Evolutionary conservation across 1,284 basidiomycete species (phyloP).

Genomic region (Rhodotorula sp.): DNA sequence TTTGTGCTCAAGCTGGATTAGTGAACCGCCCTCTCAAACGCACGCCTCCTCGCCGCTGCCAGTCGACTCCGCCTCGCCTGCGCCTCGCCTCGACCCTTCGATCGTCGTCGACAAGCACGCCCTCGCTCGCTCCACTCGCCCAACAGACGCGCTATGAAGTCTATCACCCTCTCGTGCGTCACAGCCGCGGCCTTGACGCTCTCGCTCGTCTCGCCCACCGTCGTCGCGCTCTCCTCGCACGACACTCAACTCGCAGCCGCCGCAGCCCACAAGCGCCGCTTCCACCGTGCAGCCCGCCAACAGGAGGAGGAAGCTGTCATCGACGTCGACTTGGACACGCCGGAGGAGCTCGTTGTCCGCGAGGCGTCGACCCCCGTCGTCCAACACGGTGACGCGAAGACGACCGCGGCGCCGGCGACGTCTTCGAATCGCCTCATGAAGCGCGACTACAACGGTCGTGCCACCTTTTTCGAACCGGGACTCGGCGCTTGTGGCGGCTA

Average conservation of each 20-base stretch:
- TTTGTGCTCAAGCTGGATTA: no score
- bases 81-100: not conserved
- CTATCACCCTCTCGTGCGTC: not conserved
- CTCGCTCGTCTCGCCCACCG: not conserved
- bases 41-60: no score
- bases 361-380: not conserved
- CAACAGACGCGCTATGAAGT: not conserved
- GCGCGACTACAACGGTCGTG: constrained; percentile 29
- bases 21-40: no score
- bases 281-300: constrained; percentile 12
- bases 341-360: not conserved
- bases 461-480: constrained; percentile 33
- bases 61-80: not conserved
- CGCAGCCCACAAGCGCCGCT: constrained; percentile 4
- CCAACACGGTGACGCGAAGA: not conserved
- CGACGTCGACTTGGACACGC: constrained; percentile 4
- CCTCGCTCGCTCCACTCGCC: not conserved
- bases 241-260: not conserved
- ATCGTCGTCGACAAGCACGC: not conserved
- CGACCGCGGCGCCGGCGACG: no score
- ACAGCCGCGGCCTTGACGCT: constrained; percentile 5
- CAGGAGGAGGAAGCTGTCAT: not conserved
- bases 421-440: constrained; percentile 16
- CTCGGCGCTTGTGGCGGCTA: constrained; percentile 34
- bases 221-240: constrained; percentile 9